Percentiles rank a stretch among this genome's conserved stretches.
Conservation (phyloP, 1,284 basidiomycete genomes). For the Cystobasidium pallidum region DNA sequence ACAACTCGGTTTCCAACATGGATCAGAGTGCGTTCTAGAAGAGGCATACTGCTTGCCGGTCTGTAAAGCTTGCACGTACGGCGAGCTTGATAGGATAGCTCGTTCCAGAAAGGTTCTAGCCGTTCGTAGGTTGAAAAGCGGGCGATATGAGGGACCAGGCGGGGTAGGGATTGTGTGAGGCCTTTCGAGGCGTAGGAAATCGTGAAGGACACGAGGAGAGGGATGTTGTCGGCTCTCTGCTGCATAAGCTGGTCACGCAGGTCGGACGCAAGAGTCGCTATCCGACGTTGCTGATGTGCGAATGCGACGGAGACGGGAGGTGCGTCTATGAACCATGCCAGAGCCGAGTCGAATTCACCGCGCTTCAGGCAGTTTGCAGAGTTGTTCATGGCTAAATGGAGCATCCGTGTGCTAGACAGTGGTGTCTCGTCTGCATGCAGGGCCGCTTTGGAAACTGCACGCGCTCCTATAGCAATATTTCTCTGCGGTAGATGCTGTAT, state of each 20-base stretch:
- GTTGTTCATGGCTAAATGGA: not conserved
- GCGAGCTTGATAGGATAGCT: not conserved
- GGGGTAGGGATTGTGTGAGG: not conserved
- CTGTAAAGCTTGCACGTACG: not conserved
- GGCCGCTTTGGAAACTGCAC: not conserved
- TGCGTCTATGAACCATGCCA: slow-evolving; percentile 26
- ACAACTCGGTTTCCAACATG: slow-evolving; percentile 13
- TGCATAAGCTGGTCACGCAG: slow-evolving; percentile 9
- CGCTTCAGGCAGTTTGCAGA: slow-evolving; percentile 23
- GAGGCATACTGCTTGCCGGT: not conserved
- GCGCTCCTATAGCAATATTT: not conserved
- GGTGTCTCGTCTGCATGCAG: not conserved
- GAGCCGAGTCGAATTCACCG: slow-evolving; percentile 16
- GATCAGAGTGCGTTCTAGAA: not conserved
- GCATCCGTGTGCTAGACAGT: not conserved
- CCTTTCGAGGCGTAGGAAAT: slow-evolving; percentile 21
- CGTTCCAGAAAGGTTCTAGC: slow-evolving; percentile 16
- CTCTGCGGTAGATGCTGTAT: not conserved
- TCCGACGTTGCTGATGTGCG: not conserved
- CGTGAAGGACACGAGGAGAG: slow-evolving; percentile 10
- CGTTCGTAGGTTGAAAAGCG: slow-evolving; percentile 32
- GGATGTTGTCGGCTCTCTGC: slow-evolving; percentile 13
- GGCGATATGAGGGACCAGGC: slow-evolving; percentile 20
- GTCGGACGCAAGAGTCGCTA: not conserved
- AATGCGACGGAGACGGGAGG: not conserved